Evolutionary conservation across 2,329 filamentous ascomycete species (phyloP).

Genomic region (Fusarium sp.): DNA sequence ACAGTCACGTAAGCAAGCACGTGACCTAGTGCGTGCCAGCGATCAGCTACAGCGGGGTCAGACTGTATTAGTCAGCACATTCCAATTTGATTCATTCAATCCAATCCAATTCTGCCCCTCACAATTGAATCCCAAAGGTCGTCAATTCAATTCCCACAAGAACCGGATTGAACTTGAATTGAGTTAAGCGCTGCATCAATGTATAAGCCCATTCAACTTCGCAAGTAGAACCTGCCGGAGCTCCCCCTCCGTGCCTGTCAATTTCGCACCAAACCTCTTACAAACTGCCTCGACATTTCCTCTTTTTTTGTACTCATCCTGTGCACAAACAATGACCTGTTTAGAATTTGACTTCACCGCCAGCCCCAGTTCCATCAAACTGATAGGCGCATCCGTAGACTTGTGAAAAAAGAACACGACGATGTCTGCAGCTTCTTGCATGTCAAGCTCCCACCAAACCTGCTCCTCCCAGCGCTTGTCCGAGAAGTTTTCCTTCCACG

Average conservation of each 20-base stretch:
- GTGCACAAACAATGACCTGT: conserved; percentile 69
- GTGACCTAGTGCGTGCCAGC: no score
- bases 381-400: conserved; percentile 68
- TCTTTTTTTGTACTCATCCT: conserved; percentile 67
- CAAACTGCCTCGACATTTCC: conserved; percentile 74
- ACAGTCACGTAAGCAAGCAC: no score
- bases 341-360: conserved; percentile 59
- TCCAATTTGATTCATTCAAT: no score
- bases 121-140: no score
- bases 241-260: conserved; percentile 60
- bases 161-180: no score
- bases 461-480: conserved; percentile 66
- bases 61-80: no score
- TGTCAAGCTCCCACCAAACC: conserved; percentile 73
- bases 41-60: no score
- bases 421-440: conserved; percentile 66
- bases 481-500: conserved; percentile 65
- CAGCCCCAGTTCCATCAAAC: conserved; percentile 73
- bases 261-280: conserved; percentile 60
- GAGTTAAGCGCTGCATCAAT: no score
- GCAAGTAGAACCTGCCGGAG: conserved; percentile 56
- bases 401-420: conserved; percentile 71
- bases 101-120: no score
- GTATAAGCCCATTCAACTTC: neutral
- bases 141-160: no score